Conservation (phyloP, 345 rosid genomes). For the Euphorbia peplus region DNA sequence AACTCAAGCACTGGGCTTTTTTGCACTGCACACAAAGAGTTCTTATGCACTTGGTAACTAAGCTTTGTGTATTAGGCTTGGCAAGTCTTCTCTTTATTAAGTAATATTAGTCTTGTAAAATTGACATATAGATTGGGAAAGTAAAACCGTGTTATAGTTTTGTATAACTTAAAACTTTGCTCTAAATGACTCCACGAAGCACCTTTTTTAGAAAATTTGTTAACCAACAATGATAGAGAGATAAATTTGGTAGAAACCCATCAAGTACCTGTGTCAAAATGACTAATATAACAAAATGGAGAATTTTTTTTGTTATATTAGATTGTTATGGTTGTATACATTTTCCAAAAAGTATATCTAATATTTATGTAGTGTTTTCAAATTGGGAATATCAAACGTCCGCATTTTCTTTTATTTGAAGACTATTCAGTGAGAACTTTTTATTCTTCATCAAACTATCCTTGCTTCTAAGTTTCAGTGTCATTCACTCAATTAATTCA, state of each 20-base stretch:
- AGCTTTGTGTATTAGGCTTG: background rate
- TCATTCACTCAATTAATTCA: too few species aligned
- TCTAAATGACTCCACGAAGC: background rate
- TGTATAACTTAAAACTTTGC: background rate
- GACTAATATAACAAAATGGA: background rate
- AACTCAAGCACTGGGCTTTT: slow-evolving; percentile 95
- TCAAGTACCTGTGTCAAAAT: background rate
- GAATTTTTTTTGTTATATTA: background rate
- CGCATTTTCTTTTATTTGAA: background rate
- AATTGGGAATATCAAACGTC: background rate
- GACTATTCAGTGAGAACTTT: background rate
- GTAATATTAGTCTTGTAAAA: background rate
- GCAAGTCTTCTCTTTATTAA: background rate
- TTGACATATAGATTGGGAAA: background rate
- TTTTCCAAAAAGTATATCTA: background rate
- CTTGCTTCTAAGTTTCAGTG: background rate
- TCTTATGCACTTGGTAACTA: slow-evolving; percentile 37
- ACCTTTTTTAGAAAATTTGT: background rate
- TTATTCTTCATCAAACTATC: background rate
- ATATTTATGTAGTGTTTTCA: background rate
- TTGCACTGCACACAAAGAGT: slow-evolving; percentile 85
- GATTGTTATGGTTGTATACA: background rate
- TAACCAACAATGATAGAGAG: background rate
- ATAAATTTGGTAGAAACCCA: background rate
- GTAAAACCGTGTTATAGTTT: background rate